These are phyloP conservation scores for Trichoderma sp. DNA, from an alignment of 2,329 filamentous ascomycete genomes.

Conservation along the genomic window DNA sequence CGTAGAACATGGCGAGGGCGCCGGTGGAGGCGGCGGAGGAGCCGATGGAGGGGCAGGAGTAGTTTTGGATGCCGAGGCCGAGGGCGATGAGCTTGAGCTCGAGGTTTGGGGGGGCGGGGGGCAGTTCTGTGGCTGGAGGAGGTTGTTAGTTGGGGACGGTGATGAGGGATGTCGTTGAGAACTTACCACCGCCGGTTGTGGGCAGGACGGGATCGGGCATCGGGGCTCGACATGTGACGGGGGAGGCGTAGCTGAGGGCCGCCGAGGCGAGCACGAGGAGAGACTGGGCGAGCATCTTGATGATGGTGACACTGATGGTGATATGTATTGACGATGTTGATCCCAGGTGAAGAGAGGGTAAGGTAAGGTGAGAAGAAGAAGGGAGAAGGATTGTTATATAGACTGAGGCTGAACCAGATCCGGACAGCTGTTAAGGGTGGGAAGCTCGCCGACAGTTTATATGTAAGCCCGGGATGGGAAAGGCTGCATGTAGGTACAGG, in stretches of 20 bases:
- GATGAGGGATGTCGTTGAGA: not conserved
- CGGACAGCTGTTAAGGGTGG: conserved; percentile 16
- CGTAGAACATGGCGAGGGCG: conserved; percentile 63
- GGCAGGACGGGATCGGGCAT: conserved; percentile 41
- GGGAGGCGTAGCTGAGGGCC: conserved; percentile 40
- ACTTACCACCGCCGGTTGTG: conserved; percentile 45
- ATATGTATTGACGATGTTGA: not conserved
- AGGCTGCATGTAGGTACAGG: too few species aligned
- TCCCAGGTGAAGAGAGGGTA: not conserved
- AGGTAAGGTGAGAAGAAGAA: not conserved
- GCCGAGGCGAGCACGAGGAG: conserved; percentile 42
- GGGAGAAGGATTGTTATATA: not conserved
- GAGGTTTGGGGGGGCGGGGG: conserved; percentile 44
- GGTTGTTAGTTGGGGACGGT: conserved; percentile 16
- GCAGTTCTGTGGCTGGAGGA: conserved; percentile 47
- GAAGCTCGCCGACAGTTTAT: conserved; percentile 28
- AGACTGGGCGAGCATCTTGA: conserved; percentile 42
- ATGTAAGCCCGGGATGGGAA: conserved; percentile 25
- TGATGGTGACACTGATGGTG: too few species aligned
- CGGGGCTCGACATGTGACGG: conserved; percentile 25
- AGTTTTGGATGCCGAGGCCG: conserved; percentile 70
- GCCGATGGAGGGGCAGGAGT: conserved; percentile 56
- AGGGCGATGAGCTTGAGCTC: conserved; percentile 59
- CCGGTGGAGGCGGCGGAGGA: conserved; percentile 48
- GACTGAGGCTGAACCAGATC: not conserved